A percentile compares a stretch with the other conserved stretches of the same genome.
Conservation (phyloP, 345 rosid genomes). For the Citrus unshiu region DNA sequence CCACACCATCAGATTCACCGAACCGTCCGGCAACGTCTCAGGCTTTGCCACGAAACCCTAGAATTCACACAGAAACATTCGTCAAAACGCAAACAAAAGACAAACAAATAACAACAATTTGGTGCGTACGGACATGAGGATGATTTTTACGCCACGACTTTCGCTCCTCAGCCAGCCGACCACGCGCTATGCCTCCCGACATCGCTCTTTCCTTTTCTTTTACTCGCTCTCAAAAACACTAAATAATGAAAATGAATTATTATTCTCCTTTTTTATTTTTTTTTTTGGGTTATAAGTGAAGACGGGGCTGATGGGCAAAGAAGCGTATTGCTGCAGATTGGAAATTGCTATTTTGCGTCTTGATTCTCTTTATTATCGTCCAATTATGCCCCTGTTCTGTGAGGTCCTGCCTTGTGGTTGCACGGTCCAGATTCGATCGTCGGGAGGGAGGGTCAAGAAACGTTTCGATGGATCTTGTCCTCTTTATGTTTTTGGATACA, state of each 20-base stretch:
- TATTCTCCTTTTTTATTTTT: neutral
- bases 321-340: neutral
- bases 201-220: constrained; percentile 26
- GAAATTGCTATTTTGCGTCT: neutral
- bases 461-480: neutral
- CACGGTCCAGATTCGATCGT: constrained; percentile 26
- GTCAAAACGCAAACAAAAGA: constrained; percentile 5
- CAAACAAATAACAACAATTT: neutral
- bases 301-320: neutral
- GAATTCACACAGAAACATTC: neutral
- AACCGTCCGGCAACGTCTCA: constrained; percentile 71
- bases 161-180: constrained; percentile 90
- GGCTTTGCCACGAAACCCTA: constrained; percentile 99
- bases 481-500: neutral
- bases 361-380: neutral
- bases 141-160: constrained; percentile 97
- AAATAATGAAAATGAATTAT: no score
- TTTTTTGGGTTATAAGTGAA: neutral
- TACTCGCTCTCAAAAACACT: neutral
- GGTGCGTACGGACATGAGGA: constrained; percentile 66
- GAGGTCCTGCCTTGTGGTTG: neutral
- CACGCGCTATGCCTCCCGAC: constrained; percentile 94
- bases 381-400: constrained; percentile 10
- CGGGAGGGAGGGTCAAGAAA: neutral
- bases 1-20: constrained; percentile 92